phyloP scores from a whole-genome alignment of 2,329 filamentous ascomycete genomes.

The Phoma sp. region DNA sequence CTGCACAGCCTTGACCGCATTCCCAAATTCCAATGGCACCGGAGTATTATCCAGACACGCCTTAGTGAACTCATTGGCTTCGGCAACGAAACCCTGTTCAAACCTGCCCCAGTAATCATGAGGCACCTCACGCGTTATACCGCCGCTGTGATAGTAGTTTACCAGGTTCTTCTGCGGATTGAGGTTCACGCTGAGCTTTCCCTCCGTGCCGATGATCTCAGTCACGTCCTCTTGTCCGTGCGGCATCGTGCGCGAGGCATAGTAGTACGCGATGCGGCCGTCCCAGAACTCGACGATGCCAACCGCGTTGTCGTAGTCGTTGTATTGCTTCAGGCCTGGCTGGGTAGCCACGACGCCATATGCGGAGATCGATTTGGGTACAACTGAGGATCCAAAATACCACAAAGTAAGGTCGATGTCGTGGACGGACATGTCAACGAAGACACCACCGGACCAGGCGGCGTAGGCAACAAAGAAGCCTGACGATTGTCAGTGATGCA shows the following conservation, averaged over 20 bases:
- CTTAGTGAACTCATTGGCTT: conserved; percentile 68
- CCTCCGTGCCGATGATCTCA: conserved; percentile 70
- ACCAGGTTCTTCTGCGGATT: conserved; percentile 63
- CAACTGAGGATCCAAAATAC: conserved; percentile 57
- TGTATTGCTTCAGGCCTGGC: conserved; percentile 62
- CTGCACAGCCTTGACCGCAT: conserved; percentile 44
- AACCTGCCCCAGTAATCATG: conserved; percentile 68
- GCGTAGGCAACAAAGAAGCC: conserved; percentile 74
- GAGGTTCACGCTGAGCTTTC: conserved; percentile 67
- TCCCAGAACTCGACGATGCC: conserved; percentile 70
- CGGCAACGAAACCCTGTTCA: conserved; percentile 65
- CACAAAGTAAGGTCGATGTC: conserved; percentile 71
- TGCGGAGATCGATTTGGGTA: conserved; percentile 59
- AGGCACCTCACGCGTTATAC: conserved; percentile 66
- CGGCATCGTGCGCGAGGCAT: conserved; percentile 69
- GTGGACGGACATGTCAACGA: conserved; percentile 74
- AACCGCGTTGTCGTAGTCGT: conserved; percentile 67
- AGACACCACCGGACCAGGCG: conserved; percentile 69
- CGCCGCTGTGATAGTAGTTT: conserved; percentile 59
- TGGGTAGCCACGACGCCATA: conserved; percentile 65
- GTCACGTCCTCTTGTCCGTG: conserved; percentile 71
- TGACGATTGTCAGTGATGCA: neutral
- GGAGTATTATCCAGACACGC: conserved; percentile 61
- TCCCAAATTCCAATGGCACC: conserved; percentile 45
- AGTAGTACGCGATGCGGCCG: conserved; percentile 69